These are phyloP conservation scores for Prillingera fragicola DNA, from an alignment of 1,284 basidiomycete species.

Conservation along the genomic window DNA sequence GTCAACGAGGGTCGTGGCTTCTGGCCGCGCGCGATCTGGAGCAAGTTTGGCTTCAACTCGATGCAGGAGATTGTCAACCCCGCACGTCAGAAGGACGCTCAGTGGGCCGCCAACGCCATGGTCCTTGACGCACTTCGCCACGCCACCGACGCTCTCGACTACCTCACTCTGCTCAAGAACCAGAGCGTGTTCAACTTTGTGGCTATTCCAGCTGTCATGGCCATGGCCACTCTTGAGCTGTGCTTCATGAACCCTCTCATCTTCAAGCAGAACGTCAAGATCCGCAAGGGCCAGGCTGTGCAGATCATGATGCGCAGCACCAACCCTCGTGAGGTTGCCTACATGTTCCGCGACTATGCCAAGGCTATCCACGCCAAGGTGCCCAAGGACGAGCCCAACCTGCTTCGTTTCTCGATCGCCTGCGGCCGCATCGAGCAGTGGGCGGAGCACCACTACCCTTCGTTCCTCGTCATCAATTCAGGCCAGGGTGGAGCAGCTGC, in stretches of 20 bases:
- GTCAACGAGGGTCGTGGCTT: slow-evolving; percentile 78
- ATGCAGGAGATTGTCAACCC: slow-evolving; percentile 49
- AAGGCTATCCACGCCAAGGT: slow-evolving; percentile 78
- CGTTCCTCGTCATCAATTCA: slow-evolving; percentile 60
- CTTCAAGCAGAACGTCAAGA: slow-evolving; percentile 88
- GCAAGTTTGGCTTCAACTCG: slow-evolving; percentile 60
- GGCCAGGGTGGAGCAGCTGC: slow-evolving; percentile 36
- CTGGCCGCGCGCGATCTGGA: slow-evolving; percentile 95
- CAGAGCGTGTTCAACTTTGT: slow-evolving; percentile 96
- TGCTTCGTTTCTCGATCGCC: slow-evolving; percentile 69
- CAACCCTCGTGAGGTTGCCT: slow-evolving; percentile 86
- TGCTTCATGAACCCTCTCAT: slow-evolving; percentile 94
- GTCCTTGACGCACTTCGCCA: slow-evolving; percentile 83
- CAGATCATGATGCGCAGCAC: slow-evolving; percentile 79
- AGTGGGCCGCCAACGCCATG: slow-evolving; percentile 82
- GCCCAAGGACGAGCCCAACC: slow-evolving; percentile 76
- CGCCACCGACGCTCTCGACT: slow-evolving; percentile 80
- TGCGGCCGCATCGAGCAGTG: slow-evolving; percentile 87
- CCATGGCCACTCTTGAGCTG: slow-evolving; percentile 83
- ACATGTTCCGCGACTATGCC: slow-evolving; percentile 78
- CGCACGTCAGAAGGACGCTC: slow-evolving; percentile 57
- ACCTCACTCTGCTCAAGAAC: slow-evolving; percentile 78
- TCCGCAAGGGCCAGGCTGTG: slow-evolving; percentile 85
- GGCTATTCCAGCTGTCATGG: slow-evolving; percentile 93
- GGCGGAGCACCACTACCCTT: slow-evolving; percentile 82